Conservation (phyloP, 2,329 filamentous ascomycete species). For the Pestalotiopsis fici region DNA sequence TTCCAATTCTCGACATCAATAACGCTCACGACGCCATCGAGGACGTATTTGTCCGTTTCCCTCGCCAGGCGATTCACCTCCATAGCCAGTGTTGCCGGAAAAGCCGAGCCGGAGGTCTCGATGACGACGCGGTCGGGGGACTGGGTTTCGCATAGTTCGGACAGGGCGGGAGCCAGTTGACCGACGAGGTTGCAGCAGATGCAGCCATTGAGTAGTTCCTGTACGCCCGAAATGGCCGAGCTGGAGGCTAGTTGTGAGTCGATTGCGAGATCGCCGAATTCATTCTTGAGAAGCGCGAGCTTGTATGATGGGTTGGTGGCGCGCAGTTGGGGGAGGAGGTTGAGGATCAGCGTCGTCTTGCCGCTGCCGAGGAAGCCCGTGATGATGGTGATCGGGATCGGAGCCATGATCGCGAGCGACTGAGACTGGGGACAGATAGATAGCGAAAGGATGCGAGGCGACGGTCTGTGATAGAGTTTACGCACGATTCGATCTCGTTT, state of each 20-base stretch:
- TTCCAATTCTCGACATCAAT: constrained; percentile 95
- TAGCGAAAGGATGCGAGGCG: neutral
- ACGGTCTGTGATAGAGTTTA: neutral
- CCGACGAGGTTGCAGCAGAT: constrained; percentile 99
- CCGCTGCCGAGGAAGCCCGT: constrained; percentile 96
- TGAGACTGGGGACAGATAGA: neutral
- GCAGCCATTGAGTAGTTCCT: constrained; percentile 93
- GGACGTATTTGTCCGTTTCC: constrained; percentile 69
- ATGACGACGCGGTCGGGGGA: constrained; percentile 85
- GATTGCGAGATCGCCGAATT: constrained; percentile 92
- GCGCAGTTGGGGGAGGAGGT: constrained; percentile 85
- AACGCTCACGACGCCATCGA: constrained; percentile 88
- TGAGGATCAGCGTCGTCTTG: constrained; percentile 94
- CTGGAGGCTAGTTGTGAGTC: constrained; percentile 89
- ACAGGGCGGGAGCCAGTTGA: constrained; percentile 78
- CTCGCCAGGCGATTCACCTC: constrained; percentile 80
- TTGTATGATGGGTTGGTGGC: constrained; percentile 75
- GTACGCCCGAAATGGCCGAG: constrained; percentile 82
- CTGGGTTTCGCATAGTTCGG: constrained; percentile 63
- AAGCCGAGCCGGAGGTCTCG: constrained; percentile 87
- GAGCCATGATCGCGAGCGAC: constrained; percentile 47
- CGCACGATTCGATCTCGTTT: constrained; percentile 11
- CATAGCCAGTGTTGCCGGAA: constrained; percentile 86
- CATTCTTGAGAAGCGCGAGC: constrained; percentile 94
- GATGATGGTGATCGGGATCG: constrained; percentile 89